Base-by-base conservation (phyloP, 352 stramenopile genomes). In the Globisporangium apiculatum region DNA sequence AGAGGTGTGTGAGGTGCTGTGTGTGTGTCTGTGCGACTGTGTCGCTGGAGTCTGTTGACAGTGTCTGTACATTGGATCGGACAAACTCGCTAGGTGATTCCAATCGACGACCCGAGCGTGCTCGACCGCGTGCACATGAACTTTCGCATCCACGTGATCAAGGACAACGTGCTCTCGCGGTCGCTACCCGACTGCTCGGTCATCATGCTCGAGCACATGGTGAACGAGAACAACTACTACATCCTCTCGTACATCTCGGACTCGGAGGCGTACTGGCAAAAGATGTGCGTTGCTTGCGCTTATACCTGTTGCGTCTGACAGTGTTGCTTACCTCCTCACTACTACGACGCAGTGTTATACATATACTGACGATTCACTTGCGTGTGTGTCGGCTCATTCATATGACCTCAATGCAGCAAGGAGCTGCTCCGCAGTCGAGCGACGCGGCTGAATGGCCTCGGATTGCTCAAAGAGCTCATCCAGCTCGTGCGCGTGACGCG, bases 61-160 rank as follows among this genome's bases (percentile, higher is more conserved):
- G 42, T 47, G 42, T 47, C 11, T 47, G 42, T 47, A 17, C 8
- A 36, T 6, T 36, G 9, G 40, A 14, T 43, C 40, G 40, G 40
- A 43, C 40, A 43, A 31, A 31, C 24, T 0, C n/a, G 48, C 54
- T 47, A 88, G 76, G 77, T 94, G 47, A 79, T 94, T 31, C 68
- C 78, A 0, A 90, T 94, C 66, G 62, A 68, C 18, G 82, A 94
- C 48, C 58, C 43, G 0, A 59, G 42, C 42, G 73, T 94, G n/a
- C 64, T 85, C 37, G 66, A 78, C n/a, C 79, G 79, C 18, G 75
- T 92, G 17, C 84, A 94, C 57, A 79, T 89, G 65, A 94, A 94
- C 66, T 94, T 86, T 55, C 84, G 84, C 43, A 91, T 94, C 60
- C 81, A 92, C 54, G 84, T 91, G 55, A 89, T 94, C 60, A 94